Conservation (phyloP, 1,139 yeast species). For the Wickerhamomyces sp. region DNA sequence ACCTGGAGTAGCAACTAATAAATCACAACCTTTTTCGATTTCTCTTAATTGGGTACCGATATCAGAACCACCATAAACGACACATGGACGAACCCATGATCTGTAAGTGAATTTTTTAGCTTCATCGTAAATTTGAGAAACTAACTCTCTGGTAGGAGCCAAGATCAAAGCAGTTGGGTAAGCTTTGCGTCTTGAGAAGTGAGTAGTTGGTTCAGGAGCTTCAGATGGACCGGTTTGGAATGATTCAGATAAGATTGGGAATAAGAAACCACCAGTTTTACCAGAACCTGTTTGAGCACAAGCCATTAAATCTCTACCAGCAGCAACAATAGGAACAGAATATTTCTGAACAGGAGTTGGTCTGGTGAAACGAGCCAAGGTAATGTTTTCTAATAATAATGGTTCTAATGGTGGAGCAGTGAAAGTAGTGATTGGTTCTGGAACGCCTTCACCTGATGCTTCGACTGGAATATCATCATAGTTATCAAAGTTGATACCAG, state of each 20-base stretch:
- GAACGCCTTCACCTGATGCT: constrained; percentile 93
- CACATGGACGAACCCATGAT: constrained; percentile 97
- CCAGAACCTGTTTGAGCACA: constrained; percentile 99
- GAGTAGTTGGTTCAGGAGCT: constrained; percentile 47
- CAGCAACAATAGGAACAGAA: constrained; percentile 94
- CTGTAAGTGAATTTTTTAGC: constrained; percentile 94
- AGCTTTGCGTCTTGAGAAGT: constrained; percentile 69
- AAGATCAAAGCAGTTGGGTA: constrained; percentile 91
- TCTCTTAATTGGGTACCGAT: constrained; percentile 83
- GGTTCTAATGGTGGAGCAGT: constrained; percentile 90
- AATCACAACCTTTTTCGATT: constrained; percentile 90
- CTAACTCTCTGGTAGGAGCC: constrained; percentile 99
- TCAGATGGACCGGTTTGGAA: constrained; percentile 86
- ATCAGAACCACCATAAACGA: constrained; percentile 98
- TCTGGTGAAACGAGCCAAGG: constrained; percentile 82
- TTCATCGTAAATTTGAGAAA: constrained; percentile 93
- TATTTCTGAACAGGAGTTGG: constrained; percentile 99
- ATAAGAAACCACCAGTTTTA: constrained; percentile 98
- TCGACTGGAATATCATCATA: constrained; percentile 98
- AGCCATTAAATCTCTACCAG: constrained; percentile 97
- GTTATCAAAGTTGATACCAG: constrained; percentile 97
- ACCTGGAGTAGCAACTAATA: constrained; percentile 98
- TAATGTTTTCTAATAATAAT: constrained; percentile 82
- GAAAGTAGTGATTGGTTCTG: constrained; percentile 86
- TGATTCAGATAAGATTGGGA: constrained; percentile 94